Evolutionary conservation across 2,329 filamentous ascomycete genomes (phyloP).

Genomic region (Colletotrichum tabaci): DNA sequence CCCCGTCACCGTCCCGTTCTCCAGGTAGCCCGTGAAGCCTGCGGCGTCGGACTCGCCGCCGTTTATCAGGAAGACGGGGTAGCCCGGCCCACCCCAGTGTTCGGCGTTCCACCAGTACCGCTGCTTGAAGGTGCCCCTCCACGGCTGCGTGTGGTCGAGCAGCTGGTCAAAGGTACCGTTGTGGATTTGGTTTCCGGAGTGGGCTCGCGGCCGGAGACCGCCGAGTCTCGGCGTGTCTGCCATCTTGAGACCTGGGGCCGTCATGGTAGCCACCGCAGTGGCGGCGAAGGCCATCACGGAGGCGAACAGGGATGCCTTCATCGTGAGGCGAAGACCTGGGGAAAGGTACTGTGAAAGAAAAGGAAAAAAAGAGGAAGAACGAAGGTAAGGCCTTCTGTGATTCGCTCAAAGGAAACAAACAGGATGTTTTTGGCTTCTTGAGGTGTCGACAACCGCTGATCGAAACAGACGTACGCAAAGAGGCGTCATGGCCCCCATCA

Average conservation of each 20-base stretch:
- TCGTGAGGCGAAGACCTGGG: background rate
- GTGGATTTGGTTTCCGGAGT: background rate
- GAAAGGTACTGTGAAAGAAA: background rate
- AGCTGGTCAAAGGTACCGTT: slow-evolving; percentile 31
- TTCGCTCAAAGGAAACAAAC: no score
- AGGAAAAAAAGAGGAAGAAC: background rate
- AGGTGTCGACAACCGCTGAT: background rate
- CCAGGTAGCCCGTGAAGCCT: slow-evolving; percentile 1
- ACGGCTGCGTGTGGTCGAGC: slow-evolving; percentile 33
- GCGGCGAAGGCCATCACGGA: slow-evolving; percentile 3
- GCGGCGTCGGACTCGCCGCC: slow-evolving; percentile 24
- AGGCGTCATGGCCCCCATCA: background rate
- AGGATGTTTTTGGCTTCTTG: background rate
- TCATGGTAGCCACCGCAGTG: background rate
- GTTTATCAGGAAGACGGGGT: slow-evolving; percentile 36
- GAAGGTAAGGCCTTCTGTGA: background rate
- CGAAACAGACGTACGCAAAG: background rate
- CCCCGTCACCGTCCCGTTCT: slow-evolving; percentile 19
- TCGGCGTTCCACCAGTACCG: slow-evolving; percentile 38
- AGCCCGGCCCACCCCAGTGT: slow-evolving; percentile 32
- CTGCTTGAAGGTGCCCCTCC: slow-evolving; percentile 36
- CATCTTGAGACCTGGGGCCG: background rate
- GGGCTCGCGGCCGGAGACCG: background rate
- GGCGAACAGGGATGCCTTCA: slow-evolving; percentile 13
- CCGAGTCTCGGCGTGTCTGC: background rate